phyloP scores from a whole-genome alignment of 129 eudicot species.

The Mikania micrantha region DNA sequence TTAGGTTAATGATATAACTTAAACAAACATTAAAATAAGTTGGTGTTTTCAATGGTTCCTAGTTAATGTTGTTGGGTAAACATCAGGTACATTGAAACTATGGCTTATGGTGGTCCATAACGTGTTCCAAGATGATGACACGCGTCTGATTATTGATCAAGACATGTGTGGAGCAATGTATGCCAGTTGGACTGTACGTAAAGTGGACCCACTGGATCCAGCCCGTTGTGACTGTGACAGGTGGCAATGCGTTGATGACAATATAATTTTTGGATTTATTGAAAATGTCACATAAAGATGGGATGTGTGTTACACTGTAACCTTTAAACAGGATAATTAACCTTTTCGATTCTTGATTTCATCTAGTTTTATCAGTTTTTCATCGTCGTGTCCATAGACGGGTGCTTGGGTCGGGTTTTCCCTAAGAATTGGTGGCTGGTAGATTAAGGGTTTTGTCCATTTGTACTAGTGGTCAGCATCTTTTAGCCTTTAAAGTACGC shows the following conservation, averaged over 20 bases:
- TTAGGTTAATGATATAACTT: too few species aligned
- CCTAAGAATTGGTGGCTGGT: too few species aligned
- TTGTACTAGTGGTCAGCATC: too few species aligned
- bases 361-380: too few species aligned
- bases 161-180: constrained; percentile 15
- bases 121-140: constrained; percentile 23
- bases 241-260: constrained; percentile 18
- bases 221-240: constrained; percentile 38
- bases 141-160: constrained; percentile 22
- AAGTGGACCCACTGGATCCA: constrained; percentile 46
- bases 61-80: constrained; percentile 4
- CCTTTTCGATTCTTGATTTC: too few species aligned
- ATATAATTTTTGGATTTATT: background rate
- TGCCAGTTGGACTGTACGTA: constrained; percentile 27
- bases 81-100: constrained; percentile 16
- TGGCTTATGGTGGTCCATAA: constrained; percentile 36
- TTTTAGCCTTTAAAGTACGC: too few species aligned
- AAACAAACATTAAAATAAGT: too few species aligned
- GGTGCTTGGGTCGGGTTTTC: too few species aligned
- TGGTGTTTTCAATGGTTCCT: background rate
- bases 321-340: too few species aligned
- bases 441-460: too few species aligned
- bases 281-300: constrained; percentile 5
- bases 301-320: too few species aligned
- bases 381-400: too few species aligned